These are phyloP conservation scores for Phylloporus rhodoxanthus DNA, from an alignment of 768 basidiomycete genomes.

Conservation along the genomic window DNA sequence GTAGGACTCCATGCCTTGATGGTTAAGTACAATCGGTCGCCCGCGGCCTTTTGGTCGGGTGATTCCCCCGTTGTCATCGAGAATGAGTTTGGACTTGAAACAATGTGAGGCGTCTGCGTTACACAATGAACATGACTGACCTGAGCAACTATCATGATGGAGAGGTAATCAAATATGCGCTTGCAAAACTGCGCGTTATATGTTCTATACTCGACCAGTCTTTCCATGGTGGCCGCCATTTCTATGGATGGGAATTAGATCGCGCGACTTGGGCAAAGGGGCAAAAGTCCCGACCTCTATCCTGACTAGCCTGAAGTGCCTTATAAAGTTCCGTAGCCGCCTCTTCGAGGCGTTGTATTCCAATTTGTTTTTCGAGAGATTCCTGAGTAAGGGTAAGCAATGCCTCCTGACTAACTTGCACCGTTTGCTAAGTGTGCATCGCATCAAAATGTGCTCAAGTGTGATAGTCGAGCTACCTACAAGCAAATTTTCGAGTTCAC, in stretches of 20 bases:
- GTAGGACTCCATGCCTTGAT: slow-evolving; percentile 72
- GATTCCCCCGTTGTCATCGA: slow-evolving; percentile 59
- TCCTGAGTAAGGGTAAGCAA: slow-evolving; percentile 80
- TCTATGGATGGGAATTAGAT: slow-evolving; percentile 39
- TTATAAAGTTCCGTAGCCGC: slow-evolving; percentile 91
- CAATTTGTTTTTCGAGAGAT: slow-evolving; percentile 72
- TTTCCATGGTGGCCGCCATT: slow-evolving; percentile 96
- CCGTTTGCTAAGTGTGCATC: slow-evolving; percentile 63
- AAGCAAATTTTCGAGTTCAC: slow-evolving; percentile 82
- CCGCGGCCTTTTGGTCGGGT: slow-evolving; percentile 38
- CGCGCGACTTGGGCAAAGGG: neutral
- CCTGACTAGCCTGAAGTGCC: slow-evolving; percentile 82
- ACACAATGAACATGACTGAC: slow-evolving; percentile 36
- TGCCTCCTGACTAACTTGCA: slow-evolving; percentile 80
- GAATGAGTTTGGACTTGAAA: slow-evolving; percentile 58
- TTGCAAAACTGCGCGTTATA: slow-evolving; percentile 93
- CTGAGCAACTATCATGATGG: slow-evolving; percentile 89
- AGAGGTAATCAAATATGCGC: slow-evolving; percentile 80
- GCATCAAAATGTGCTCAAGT: neutral
- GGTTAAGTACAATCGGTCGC: slow-evolving; percentile 49
- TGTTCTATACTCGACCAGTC: slow-evolving; percentile 84
- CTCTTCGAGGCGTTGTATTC: slow-evolving; percentile 74
- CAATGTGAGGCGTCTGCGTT: slow-evolving; percentile 4
- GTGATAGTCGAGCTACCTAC: slow-evolving; percentile 36
- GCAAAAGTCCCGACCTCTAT: slow-evolving; percentile 59